Evolutionary conservation across 352 stramenopile genomes (phyloP).

Genomic region (Pythium chondricola): DNA sequence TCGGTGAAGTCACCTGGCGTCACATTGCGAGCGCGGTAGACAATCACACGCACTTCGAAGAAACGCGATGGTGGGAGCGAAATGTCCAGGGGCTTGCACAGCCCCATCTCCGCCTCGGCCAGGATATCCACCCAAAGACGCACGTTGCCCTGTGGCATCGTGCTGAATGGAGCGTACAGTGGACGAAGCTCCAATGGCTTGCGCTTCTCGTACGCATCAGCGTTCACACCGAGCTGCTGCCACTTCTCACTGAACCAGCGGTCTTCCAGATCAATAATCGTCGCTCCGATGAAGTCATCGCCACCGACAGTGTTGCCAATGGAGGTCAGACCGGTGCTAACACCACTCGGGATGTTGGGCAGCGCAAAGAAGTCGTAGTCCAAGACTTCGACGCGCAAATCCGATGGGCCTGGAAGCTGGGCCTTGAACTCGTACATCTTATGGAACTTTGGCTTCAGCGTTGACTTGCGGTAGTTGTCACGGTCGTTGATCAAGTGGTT

Average conservation of each 20-base stretch:
- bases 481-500: slow-evolving; percentile 76
- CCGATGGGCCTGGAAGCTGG: slow-evolving; percentile 71
- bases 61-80: slow-evolving; percentile 57
- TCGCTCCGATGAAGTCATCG: slow-evolving; percentile 90
- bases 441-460: slow-evolving; percentile 84
- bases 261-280: slow-evolving; percentile 91
- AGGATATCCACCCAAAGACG: slow-evolving; percentile 90
- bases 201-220: slow-evolving; percentile 30
- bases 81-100: slow-evolving; percentile 73
- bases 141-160: slow-evolving; percentile 60
- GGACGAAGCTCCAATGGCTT: slow-evolving; percentile 64
- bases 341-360: slow-evolving; percentile 36
- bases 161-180: slow-evolving; percentile 66
- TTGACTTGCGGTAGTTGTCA: slow-evolving; percentile 69
- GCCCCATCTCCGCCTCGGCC: slow-evolving; percentile 53
- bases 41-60: slow-evolving; percentile 90
- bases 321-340: slow-evolving; percentile 44
- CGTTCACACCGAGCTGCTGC: slow-evolving; percentile 56
- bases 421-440: slow-evolving; percentile 89
- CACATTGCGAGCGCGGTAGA: slow-evolving; percentile 90
- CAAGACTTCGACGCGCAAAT: slow-evolving; percentile 58
- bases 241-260: slow-evolving; percentile 87
- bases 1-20: slow-evolving; percentile 76
- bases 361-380: slow-evolving; percentile 77
- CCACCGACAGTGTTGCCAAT: slow-evolving; percentile 41